A percentile compares a stretch with the other conserved stretches of the same genome.
These are phyloP conservation scores for Fistulifera solaris DNA, from an alignment of 108 stramenopile genomes.

Conservation along the genomic window DNA sequence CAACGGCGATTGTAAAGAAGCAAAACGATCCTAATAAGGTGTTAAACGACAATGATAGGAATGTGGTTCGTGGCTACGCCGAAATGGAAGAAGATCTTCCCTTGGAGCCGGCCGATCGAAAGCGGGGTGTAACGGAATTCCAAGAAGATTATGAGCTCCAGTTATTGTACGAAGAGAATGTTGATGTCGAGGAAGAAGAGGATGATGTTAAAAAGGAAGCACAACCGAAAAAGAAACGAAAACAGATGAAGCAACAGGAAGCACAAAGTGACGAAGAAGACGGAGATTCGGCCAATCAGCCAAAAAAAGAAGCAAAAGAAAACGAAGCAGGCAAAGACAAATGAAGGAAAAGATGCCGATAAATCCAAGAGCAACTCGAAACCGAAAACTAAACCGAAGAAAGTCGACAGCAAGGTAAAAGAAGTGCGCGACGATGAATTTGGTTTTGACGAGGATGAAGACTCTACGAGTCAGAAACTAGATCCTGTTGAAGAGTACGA, in stretches of 20 bases:
- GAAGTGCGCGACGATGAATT: neutral
- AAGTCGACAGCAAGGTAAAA: neutral
- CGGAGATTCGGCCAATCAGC: neutral
- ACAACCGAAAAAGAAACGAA: no score
- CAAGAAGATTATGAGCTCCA: slow-evolving; percentile 22
- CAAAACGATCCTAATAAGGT: neutral
- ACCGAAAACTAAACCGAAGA: slow-evolving; percentile 4
- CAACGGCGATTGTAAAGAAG: neutral
- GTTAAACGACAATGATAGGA: neutral
- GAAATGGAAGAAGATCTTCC: slow-evolving; percentile 27
- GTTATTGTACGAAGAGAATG: slow-evolving; percentile 6
- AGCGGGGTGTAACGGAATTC: slow-evolving; percentile 11
- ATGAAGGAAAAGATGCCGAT: slow-evolving; percentile 6
- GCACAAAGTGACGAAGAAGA: slow-evolving; percentile 6
- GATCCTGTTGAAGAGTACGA: neutral
- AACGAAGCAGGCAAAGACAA: slow-evolving; percentile 11
- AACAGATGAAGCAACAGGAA: neutral
- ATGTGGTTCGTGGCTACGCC: slow-evolving; percentile 8
- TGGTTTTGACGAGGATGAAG: neutral
- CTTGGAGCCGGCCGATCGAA: slow-evolving; percentile 26
- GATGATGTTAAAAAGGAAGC: slow-evolving; percentile 1
- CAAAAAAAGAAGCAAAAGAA: slow-evolving; percentile 1
- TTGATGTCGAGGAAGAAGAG: slow-evolving; percentile 9
- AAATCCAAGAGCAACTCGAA: neutral
- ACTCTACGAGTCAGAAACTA: no score